Evolutionary conservation across 257 asterid genomes (phyloP).

Genomic region (Solanum chiquidenum): DNA sequence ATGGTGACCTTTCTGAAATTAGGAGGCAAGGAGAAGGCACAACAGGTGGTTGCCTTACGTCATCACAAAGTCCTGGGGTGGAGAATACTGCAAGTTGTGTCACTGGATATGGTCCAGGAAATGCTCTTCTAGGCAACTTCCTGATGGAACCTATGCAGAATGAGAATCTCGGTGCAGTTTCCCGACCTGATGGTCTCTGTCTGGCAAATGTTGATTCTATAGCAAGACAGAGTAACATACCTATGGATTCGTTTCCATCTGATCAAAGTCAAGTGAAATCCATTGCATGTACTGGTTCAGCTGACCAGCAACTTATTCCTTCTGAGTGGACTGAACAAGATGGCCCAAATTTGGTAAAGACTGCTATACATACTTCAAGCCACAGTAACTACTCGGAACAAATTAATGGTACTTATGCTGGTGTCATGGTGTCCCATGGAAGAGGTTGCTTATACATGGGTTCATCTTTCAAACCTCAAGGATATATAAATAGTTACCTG

Average conservation of each 20-base stretch:
- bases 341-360: constrained; percentile 16
- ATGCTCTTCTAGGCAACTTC: neutral
- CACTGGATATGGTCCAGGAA: constrained; percentile 15
- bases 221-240: constrained; percentile 7
- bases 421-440: constrained; percentile 9
- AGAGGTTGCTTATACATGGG: constrained; percentile 38
- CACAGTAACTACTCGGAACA: constrained; percentile 11
- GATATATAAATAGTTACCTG: constrained; percentile 52
- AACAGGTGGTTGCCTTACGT: constrained; percentile 12
- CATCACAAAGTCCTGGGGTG: constrained; percentile 13
- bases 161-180: constrained; percentile 5
- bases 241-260: neutral
- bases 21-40: constrained; percentile 17
- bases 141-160: constrained; percentile 2
- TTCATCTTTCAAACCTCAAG: constrained; percentile 47
- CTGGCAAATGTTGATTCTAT: constrained; percentile 4
- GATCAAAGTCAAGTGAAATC: constrained; percentile 10
- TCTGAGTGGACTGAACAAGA: constrained; percentile 25
- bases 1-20: constrained; percentile 16
- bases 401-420: constrained; percentile 10
- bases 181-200: constrained; percentile 5
- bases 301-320: constrained; percentile 13
- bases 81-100: constrained; percentile 26
- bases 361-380: constrained; percentile 13
- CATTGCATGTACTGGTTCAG: constrained; percentile 14